A percentile compares a stretch with the other conserved stretches of the same genome.
phyloP scores from a whole-genome alignment of 2,329 filamentous ascomycete species.

The Microsporum audouinii region DNA sequence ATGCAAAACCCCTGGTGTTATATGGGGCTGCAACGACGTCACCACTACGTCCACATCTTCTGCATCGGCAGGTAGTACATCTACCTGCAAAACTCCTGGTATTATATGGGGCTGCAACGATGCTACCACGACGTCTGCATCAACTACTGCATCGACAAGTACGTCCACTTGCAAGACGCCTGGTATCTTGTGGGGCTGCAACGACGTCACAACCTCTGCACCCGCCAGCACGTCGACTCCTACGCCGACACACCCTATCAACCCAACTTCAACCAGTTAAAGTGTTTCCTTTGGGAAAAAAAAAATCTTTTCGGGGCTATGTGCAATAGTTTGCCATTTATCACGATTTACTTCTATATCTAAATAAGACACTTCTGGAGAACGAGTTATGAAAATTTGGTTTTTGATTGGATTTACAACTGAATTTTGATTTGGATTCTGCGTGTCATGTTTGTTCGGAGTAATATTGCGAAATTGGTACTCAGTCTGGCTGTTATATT shows the following conservation, averaged over 20 bases:
- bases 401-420: background rate
- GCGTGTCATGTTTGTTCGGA: background rate
- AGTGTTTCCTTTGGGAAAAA: background rate
- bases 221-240: slow-evolving; percentile 25
- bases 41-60: slow-evolving; percentile 21
- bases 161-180: slow-evolving; percentile 38
- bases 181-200: slow-evolving; percentile 48
- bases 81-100: slow-evolving; percentile 42
- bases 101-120: slow-evolving; percentile 47
- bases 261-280: background rate
- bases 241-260: slow-evolving; percentile 1
- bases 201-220: slow-evolving; percentile 27
- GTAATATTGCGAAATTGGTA: background rate
- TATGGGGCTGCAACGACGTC: slow-evolving; percentile 46
- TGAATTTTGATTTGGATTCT: background rate
- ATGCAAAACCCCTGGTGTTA: slow-evolving; percentile 44
- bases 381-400: background rate
- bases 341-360: background rate
- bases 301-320: background rate
- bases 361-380: background rate
- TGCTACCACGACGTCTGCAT: slow-evolving; percentile 22
- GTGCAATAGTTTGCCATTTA: background rate
- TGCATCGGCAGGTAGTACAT: slow-evolving; percentile 2
- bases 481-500: background rate
- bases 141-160: slow-evolving; percentile 7